phyloP scores from a whole-genome alignment of 1,284 basidiomycete genomes.

The Pyrrhoderma lamaoense region DNA sequence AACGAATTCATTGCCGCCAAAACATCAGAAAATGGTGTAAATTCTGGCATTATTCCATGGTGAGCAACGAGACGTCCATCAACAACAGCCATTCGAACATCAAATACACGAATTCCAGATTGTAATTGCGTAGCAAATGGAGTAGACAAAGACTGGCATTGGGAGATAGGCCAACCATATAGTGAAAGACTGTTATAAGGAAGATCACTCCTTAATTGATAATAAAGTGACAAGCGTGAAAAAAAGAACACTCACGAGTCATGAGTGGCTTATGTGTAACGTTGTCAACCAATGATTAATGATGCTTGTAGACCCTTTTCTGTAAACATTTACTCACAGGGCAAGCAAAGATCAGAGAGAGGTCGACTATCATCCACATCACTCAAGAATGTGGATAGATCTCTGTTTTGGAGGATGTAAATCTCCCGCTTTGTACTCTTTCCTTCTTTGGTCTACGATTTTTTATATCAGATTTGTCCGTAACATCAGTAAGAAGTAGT shows the following conservation, averaged over 20 bases:
- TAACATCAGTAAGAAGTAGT: neutral
- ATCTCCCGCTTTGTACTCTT: slow-evolving; percentile 24
- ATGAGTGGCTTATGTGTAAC: slow-evolving; percentile 48
- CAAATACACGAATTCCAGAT: slow-evolving; percentile 70
- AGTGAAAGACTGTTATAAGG: slow-evolving; percentile 53
- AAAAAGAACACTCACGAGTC: slow-evolving; percentile 45
- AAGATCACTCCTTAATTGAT: neutral
- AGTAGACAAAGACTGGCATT: slow-evolving; percentile 54
- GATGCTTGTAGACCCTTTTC: slow-evolving; percentile 26
- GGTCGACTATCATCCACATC: slow-evolving; percentile 57
- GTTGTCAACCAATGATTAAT: slow-evolving; percentile 18
- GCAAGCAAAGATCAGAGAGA: slow-evolving; percentile 65
- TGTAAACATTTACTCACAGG: slow-evolving; percentile 41
- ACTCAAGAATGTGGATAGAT: slow-evolving; percentile 54
- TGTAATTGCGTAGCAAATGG: slow-evolving; percentile 53
- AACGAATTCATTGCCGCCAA: slow-evolving; percentile 56
- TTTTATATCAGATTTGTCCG: neutral
- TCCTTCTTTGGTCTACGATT: slow-evolving; percentile 3
- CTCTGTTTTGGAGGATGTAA: slow-evolving; percentile 48
- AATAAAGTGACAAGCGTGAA: neutral
- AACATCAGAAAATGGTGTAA: slow-evolving; percentile 57
- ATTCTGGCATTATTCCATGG: slow-evolving; percentile 71
- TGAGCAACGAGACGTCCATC: slow-evolving; percentile 62
- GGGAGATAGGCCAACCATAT: slow-evolving; percentile 73
- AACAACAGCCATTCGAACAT: slow-evolving; percentile 70